Evolutionary conservation across 129 eudicot genomes (phyloP), one percentile per base, ranked within the genome.

Genomic region (Saposhnikovia divaricata): DNA sequence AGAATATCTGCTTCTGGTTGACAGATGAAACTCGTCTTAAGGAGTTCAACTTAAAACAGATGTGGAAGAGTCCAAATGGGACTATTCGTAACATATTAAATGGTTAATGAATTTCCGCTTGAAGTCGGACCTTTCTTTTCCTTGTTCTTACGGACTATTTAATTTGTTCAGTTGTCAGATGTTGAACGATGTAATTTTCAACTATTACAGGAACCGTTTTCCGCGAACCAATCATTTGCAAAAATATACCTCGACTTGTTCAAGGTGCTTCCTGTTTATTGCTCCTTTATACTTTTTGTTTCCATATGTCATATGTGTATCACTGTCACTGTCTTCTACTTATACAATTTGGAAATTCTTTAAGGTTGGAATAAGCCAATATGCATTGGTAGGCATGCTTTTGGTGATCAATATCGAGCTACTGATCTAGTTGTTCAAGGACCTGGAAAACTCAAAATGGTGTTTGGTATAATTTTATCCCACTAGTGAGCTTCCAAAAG

Each of bases 351-450:
- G 55, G 44, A 69, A 34, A 31, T 74, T 45, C 40, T 69, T 75
- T 25, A 86, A 96, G 98, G 98, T 9, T 95, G 97, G 96, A 95
- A 89, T 47, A 92, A 95, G 85, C 98, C 98, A 10, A 95, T 95
- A 77, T 95, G 98, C 84, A 92, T 95, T 28, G 98, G 97, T 76
- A 90, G 98, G 81, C 98, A 95, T 92, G 97, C 98, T 43, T 95
- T 92, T 82, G 98, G 96, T 69, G 98, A 94, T 84, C 98, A 95
- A 68, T 95, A 95, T 84, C 78, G 82, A 82, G 98, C 98, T 51
- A 95, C 97, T 76, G 98, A 95, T 82, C 81, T 89, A 57, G 98
- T 92, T 48, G 89, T 92, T 80, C 88, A 92, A 80, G 98, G 97
- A 87, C 84, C 98, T 79, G 98, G 98, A 72, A 92, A 90, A 78